Base-by-base conservation (phyloP, 2,329 filamentous ascomycete genomes). In the Thelonectria olida region DNA sequence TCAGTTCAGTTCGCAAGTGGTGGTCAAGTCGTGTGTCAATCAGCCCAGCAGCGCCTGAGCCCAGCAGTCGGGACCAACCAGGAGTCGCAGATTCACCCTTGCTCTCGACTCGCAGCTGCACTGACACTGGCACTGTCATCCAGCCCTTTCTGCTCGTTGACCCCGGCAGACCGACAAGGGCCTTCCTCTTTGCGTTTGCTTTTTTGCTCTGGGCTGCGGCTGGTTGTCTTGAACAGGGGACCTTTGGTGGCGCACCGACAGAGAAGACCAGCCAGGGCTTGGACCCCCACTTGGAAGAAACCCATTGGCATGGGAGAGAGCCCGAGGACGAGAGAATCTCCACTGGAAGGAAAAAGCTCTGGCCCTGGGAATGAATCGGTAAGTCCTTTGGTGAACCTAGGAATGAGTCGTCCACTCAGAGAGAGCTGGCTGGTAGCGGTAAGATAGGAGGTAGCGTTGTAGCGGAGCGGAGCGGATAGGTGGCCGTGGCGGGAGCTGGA, bases 21-120 rank as follows among this genome's bases (percentile, higher is more conserved):
- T 45, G 48, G 44, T 28, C 53, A 44, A 58, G 49, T 58, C 55
- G 49, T 52, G 48, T 53, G 55, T 58, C 55, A 58, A 58, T 59
- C 56, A 54, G 51, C 44, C 44, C 58, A 60, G 58, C 38, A 39
- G 17, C 38, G 19, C 20, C 39, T 34, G 38, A 54, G 45, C 27
- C 28, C 23, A 56, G 34, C 25, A 50, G 57, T 28, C 28, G n/a
- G 47, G 45, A 51, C 44, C 53, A 55, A 49, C 31, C 53, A 55
- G 51, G n/a, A 9, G 44, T 49, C 39, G 22, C 39, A 27, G 41
- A 48, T 39, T 28, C 48, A 52, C 45, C 55, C 55, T 28, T 44
- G 55, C 48, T 25, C 36, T 22, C 22, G 15, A 22, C 45, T 22
- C n/a, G 28, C 28, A 31, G 28, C 28, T 10, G 13, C 28, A 31